These are phyloP conservation scores for Arabis alpina DNA, from an alignment of 345 rosid genomes.

Conservation along the genomic window DNA sequence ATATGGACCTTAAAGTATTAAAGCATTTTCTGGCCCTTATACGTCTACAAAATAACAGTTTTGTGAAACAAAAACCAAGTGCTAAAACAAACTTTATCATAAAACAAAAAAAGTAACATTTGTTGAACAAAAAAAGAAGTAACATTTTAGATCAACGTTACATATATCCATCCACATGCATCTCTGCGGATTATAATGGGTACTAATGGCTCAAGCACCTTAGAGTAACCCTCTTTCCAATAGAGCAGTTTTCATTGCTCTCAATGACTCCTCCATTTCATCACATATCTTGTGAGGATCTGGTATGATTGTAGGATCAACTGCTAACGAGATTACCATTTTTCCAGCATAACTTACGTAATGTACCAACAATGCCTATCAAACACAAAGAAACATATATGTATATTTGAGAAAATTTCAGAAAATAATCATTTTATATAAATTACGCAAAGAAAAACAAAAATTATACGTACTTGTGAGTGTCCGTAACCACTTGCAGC, in stretches of 20 bases:
- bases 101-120: too few species aligned
- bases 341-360: conserved; percentile 14
- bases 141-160: not conserved
- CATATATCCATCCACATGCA: not conserved
- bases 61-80: too few species aligned
- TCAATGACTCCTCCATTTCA: conserved; percentile 20
- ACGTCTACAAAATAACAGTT: too few species aligned
- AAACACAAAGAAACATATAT: not conserved
- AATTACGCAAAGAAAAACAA: not conserved
- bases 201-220: too few species aligned
- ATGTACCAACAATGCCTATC: conserved; percentile 28
- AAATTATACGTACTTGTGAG: conserved; percentile 42
- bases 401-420: not conserved
- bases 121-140: too few species aligned
- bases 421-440: not conserved
- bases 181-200: too few species aligned
- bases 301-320: conserved; percentile 17
- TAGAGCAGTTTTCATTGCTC: conserved; percentile 21
- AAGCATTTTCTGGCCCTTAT: too few species aligned
- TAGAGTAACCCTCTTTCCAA: conserved; percentile 7
- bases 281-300: conserved; percentile 32
- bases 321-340: conserved; percentile 22
- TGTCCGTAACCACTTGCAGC: conserved; percentile 66
- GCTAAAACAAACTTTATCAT: too few species aligned
- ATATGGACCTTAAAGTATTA: too few species aligned